Conservation (phyloP, 176 grass and related monocot species). For the Dendrocalamus sinicus region DNA sequence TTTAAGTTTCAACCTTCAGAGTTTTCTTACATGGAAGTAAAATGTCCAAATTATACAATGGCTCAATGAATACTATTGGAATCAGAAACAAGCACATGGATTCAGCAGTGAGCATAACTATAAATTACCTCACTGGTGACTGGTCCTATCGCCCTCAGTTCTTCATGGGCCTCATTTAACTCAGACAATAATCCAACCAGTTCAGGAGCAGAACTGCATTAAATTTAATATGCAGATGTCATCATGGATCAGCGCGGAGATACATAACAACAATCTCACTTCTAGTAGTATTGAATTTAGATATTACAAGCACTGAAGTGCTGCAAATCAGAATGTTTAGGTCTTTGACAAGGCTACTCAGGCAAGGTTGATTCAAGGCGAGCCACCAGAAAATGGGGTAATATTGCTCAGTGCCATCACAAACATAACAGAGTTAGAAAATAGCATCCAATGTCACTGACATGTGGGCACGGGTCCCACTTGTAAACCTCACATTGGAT, state of each 20-base stretch:
- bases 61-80: background rate
- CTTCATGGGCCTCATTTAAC: conserved; percentile 68
- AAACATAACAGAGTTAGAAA: conserved; percentile 7
- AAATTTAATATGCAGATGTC: conserved; percentile 41
- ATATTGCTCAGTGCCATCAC: background rate
- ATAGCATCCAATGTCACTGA: conserved; percentile 7
- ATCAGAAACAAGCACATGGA: conserved; percentile 26
- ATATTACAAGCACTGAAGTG: conserved; percentile 27
- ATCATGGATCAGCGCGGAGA: conserved; percentile 12
- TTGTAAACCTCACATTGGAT: background rate
- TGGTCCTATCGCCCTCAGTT: conserved; percentile 62
- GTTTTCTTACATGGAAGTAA: conserved; percentile 20
- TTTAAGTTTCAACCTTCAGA: background rate
- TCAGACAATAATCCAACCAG: conserved; percentile 85
- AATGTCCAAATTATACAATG: background rate
- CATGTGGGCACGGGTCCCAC: background rate
- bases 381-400: background rate
- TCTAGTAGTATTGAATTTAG: conserved; percentile 1
- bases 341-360: background rate
- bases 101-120: conserved; percentile 21
- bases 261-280: conserved; percentile 24
- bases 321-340: conserved; percentile 18
- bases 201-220: conserved; percentile 86
- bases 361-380: background rate
- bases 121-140: conserved; percentile 58